Conservation (phyloP, 2,329 filamentous ascomycete genomes). For the Nemania diffusa region DNA sequence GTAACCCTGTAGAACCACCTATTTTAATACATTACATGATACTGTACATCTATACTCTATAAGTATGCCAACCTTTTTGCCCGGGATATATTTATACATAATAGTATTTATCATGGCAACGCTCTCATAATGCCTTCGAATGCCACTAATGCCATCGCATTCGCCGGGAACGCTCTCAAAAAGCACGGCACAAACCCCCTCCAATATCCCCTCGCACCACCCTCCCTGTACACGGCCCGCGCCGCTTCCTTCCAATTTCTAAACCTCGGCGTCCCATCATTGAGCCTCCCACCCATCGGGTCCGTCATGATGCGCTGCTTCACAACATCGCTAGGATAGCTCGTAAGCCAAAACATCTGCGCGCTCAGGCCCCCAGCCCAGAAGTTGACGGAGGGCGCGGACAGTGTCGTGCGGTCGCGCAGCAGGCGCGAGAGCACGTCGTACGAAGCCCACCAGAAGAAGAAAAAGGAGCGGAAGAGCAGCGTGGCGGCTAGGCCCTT, state of each 20-base stretch:
- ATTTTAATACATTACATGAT: constrained; percentile 4
- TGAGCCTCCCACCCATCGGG: constrained; percentile 76
- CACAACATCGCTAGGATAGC: constrained; percentile 91
- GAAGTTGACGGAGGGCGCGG: constrained; percentile 88
- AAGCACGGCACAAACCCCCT: constrained; percentile 95
- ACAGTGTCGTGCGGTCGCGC: constrained; percentile 73
- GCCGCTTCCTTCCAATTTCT: constrained; percentile 83
- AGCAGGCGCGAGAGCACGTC: constrained; percentile 81
- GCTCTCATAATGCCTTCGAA: constrained; percentile 91
- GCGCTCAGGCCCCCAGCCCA: constrained; percentile 95
- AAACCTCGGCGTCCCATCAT: constrained; percentile 76
- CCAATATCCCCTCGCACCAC: constrained; percentile 85
- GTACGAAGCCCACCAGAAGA: constrained; percentile 98
- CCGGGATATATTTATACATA: constrained; percentile 21
- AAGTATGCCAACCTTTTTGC: background rate
- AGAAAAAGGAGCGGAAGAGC: constrained; percentile 92
- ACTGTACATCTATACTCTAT: constrained; percentile 4
- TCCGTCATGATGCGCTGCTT: constrained; percentile 99
- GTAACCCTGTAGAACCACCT: too few relatives aligned
- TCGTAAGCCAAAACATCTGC: constrained; percentile 93
- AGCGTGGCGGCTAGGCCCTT: constrained; percentile 87
- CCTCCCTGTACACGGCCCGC: constrained; percentile 77
- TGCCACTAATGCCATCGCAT: constrained; percentile 90
- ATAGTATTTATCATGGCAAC: constrained; percentile 55
- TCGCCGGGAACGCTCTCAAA: constrained; percentile 91